These are phyloP conservation scores for Cyclocybe aegerita DNA, from an alignment of 768 basidiomycete genomes.

Conservation along the genomic window DNA sequence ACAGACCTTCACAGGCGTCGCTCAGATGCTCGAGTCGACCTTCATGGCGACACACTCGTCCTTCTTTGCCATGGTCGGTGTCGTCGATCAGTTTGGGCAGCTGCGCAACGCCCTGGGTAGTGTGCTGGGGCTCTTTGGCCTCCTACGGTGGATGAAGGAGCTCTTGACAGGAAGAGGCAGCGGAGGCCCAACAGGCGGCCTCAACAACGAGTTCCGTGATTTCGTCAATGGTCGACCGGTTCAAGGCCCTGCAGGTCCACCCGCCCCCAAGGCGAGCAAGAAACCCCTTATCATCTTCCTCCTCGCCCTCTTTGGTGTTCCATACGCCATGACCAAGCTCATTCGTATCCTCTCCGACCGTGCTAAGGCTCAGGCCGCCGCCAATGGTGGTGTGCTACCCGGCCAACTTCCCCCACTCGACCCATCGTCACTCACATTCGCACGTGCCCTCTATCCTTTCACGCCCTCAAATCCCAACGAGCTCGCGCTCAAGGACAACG, in stretches of 20 bases:
- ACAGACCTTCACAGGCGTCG: slow-evolving; percentile 90
- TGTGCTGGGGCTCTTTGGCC: slow-evolving; percentile 88
- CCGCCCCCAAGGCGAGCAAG: slow-evolving; percentile 64
- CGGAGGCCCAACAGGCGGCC: slow-evolving; percentile 22
- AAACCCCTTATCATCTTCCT: slow-evolving; percentile 95
- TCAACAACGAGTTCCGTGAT: slow-evolving; percentile 70
- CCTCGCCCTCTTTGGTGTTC: slow-evolving; percentile 89
- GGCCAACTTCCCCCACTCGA: slow-evolving; percentile 64
- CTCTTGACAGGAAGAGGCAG: slow-evolving; percentile 44
- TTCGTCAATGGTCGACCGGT: slow-evolving; percentile 69
- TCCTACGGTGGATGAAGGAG: slow-evolving; percentile 82
- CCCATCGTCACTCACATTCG: slow-evolving; percentile 81
- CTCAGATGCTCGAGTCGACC: slow-evolving; percentile 96
- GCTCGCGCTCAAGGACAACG: slow-evolving; percentile 79
- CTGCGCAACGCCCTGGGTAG: slow-evolving; percentile 91
- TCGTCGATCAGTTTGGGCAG: slow-evolving; percentile 92
- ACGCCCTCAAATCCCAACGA: slow-evolving; percentile 73
- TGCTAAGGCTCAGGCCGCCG: slow-evolving; percentile 41
- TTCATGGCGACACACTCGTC: slow-evolving; percentile 97
- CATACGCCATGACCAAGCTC: slow-evolving; percentile 90
- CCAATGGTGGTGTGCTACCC: slow-evolving; percentile 40
- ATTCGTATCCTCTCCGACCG: slow-evolving; percentile 75
- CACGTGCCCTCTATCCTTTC: slow-evolving; percentile 79
- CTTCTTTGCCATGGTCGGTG: slow-evolving; percentile 96
- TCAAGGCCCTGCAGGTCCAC: slow-evolving; percentile 42